These are phyloP conservation scores for Petrea volubilis DNA, from an alignment of 257 asterid genomes.

Conservation along the genomic window DNA sequence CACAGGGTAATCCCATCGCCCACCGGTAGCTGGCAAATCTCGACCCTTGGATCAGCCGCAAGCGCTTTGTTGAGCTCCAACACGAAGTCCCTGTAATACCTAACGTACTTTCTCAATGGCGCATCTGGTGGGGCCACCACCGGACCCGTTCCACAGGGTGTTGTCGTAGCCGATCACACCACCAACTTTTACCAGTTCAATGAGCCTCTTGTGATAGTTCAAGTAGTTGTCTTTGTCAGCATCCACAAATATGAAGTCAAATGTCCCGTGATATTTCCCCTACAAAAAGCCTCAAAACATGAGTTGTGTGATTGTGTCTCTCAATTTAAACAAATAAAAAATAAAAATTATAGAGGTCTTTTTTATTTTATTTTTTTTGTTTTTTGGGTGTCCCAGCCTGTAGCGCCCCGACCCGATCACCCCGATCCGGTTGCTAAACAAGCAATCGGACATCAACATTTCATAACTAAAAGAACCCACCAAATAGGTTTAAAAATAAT, in stretches of 20 bases:
- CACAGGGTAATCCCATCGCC: conserved; percentile 95
- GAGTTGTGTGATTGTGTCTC: neutral
- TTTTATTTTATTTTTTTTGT: too few relatives aligned
- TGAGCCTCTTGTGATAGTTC: conserved; percentile 78
- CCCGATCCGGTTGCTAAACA: too few relatives aligned
- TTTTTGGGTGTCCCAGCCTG: too few relatives aligned
- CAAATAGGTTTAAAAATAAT: too few relatives aligned
- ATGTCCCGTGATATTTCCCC: conserved; percentile 53
- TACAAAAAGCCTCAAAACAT: neutral
- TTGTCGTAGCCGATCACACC: conserved; percentile 92
- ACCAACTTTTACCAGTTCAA: conserved; percentile 76
- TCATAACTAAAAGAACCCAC: too few relatives aligned
- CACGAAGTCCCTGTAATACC: conserved; percentile 76
- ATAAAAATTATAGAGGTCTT: neutral
- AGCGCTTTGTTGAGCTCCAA: conserved; percentile 86
- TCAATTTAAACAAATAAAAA: too few relatives aligned
- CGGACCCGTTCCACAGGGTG: conserved; percentile 87
- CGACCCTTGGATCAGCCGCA: conserved; percentile 86
- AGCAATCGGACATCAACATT: too few relatives aligned
- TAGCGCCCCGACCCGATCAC: too few relatives aligned
- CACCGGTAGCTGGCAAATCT: conserved; percentile 87
- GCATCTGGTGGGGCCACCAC: conserved; percentile 93
- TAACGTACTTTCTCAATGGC: conserved; percentile 75
- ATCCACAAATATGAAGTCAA: conserved; percentile 84
- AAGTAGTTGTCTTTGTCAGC: conserved; percentile 89